A percentile compares a stretch with the other conserved stretches of the same genome.
Evolutionary conservation across 1,139 yeast genomes (phyloP).

Genomic region (Taphrina pruni): DNA sequence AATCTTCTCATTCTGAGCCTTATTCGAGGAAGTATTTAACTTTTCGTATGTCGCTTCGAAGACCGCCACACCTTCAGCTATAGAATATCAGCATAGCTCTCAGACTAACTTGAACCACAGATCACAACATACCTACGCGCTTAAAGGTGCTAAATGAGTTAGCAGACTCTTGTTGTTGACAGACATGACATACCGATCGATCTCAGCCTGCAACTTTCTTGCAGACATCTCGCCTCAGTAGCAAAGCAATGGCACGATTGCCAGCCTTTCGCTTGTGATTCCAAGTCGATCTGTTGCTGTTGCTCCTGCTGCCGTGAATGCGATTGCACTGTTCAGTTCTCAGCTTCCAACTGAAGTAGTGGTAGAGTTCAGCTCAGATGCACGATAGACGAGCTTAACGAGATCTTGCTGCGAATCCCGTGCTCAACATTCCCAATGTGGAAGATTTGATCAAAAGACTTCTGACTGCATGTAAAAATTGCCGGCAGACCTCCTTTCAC

Average conservation of each 20-base stretch:
- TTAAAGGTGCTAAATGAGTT: constrained; percentile 27
- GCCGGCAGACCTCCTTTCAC: not conserved
- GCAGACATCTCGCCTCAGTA: constrained; percentile 60
- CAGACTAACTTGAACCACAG: not conserved
- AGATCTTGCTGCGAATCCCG: not conserved
- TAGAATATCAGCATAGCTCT: not conserved
- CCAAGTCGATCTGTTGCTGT: too few species aligned
- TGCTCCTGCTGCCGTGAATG: too few species aligned
- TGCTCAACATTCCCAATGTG: not conserved
- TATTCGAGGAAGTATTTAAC: constrained; percentile 78
- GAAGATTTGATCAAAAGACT: not conserved
- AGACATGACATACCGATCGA: constrained; percentile 67
- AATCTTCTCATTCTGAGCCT: constrained; percentile 89
- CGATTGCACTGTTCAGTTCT: too few species aligned
- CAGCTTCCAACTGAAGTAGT: not conserved
- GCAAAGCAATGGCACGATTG: not conserved
- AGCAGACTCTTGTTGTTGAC: not conserved
- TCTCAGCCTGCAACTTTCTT: constrained; percentile 72
- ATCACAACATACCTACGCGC: constrained; percentile 34
- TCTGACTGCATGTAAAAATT: not conserved
- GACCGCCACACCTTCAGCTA: constrained; percentile 67
- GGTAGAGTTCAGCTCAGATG: not conserved
- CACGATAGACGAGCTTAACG: not conserved
- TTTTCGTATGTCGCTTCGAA: constrained; percentile 90
- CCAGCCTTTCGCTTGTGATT: not conserved